phyloP scores from a whole-genome alignment of 2,329 filamentous ascomycete genomes.

The Aphanocladium album region DNA sequence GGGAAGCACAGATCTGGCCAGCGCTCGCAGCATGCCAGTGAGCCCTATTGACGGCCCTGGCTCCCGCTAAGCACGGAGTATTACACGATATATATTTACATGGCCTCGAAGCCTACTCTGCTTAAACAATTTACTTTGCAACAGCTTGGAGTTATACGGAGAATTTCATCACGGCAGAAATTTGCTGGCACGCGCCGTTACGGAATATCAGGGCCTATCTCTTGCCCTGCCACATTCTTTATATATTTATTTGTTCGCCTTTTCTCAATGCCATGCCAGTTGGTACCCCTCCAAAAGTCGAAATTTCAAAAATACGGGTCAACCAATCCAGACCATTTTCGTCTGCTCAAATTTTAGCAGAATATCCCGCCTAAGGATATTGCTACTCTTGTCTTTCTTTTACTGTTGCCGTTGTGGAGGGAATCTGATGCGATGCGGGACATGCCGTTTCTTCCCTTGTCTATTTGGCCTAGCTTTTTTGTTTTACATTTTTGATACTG shows the following conservation, averaged over 20 bases:
- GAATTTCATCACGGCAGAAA: neutral
- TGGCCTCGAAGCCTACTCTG: neutral
- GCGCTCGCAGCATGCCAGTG: conserved; percentile 49
- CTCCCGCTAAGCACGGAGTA: conserved; percentile 21
- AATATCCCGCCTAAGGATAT: neutral
- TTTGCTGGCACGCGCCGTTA: neutral
- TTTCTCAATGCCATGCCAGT: neutral
- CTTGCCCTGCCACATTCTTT: neutral
- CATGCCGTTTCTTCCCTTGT: conserved; percentile 2
- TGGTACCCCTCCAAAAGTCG: neutral
- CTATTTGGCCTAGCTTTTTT: conserved; percentile 6
- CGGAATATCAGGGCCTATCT: neutral
- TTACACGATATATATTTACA: neutral
- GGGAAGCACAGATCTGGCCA: conserved; percentile 71
- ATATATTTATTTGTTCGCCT: neutral
- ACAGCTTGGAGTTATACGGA: conserved; percentile 1
- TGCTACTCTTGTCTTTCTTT: neutral
- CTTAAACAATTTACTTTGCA: neutral
- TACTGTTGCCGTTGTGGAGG: neutral
- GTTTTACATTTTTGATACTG: conserved; percentile 1
- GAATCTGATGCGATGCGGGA: conserved; percentile 1
- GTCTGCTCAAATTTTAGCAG: neutral
- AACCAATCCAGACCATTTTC: neutral
- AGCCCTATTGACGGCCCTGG: conserved; percentile 48
- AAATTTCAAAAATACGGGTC: neutral